These are phyloP conservation scores for Aspergillus phoenicis DNA, from an alignment of 2,329 filamentous ascomycete genomes.

Conservation along the genomic window DNA sequence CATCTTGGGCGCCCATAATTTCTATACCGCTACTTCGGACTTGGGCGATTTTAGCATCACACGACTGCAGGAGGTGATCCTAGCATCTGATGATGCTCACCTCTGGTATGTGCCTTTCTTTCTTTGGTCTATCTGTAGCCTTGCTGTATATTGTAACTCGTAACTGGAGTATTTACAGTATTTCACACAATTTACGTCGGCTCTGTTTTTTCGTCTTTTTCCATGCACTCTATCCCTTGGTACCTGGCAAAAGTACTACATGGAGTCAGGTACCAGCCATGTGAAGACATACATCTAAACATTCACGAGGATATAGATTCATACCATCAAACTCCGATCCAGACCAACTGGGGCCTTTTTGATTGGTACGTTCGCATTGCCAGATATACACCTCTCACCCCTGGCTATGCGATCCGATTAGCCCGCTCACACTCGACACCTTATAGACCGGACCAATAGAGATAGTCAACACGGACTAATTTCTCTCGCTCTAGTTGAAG, in stretches of 20 bases:
- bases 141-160: background rate
- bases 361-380: background rate
- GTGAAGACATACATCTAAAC: background rate
- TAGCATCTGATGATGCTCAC: constrained; percentile 10
- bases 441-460: background rate
- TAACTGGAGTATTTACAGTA: background rate
- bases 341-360: background rate
- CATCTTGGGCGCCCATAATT: constrained; percentile 3
- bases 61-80: constrained; percentile 18
- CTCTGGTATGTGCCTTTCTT: constrained; percentile 6
- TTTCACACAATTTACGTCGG: background rate
- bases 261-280: background rate
- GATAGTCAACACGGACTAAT: background rate
- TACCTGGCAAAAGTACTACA: constrained; percentile 10
- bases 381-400: background rate
- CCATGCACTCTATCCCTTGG: background rate
- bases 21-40: constrained; percentile 25
- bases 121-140: background rate
- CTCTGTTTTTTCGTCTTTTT: background rate
- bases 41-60: constrained; percentile 20
- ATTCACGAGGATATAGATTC: background rate
- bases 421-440: background rate
- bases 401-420: background rate
- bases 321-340: background rate
- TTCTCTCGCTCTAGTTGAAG: background rate